A percentile compares a stretch with the other conserved stretches of the same genome.
Evolutionary conservation across 2,329 filamentous ascomycete species (phyloP).

Genomic region (Calonectria pseudoreteaudii): DNA sequence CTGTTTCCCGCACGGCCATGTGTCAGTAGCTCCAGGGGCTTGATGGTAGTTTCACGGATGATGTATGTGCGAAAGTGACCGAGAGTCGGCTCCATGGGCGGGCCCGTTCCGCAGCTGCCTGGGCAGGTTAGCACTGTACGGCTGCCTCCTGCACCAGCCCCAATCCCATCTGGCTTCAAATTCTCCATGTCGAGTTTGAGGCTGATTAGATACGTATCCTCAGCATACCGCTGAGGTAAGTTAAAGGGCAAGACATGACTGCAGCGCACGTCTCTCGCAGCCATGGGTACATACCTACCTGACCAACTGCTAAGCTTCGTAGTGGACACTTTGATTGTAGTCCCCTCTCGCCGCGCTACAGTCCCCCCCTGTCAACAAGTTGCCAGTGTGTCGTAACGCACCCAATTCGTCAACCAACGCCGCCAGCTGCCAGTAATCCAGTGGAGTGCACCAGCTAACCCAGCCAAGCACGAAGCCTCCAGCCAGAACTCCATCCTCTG

Average conservation of each 20-base stretch:
- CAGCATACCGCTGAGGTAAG: neutral
- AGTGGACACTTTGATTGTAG: slow-evolving; percentile 15
- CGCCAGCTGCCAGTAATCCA: slow-evolving; percentile 13
- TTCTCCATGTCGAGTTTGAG: slow-evolving; percentile 10
- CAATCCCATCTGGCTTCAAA: neutral
- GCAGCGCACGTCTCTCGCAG: neutral
- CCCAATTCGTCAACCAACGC: slow-evolving; percentile 5
- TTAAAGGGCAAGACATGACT: neutral
- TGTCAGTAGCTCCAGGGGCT: neutral
- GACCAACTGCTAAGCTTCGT: neutral
- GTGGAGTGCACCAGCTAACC: slow-evolving; percentile 29
- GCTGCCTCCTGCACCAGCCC: slow-evolving; percentile 22
- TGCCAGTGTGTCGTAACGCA: slow-evolving; percentile 23
- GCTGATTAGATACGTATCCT: slow-evolving; percentile 21
- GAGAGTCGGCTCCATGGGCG: neutral
- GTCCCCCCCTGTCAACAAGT: slow-evolving; percentile 8
- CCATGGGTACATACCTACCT: neutral
- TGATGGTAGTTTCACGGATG: neutral
- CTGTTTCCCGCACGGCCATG: slow-evolving; percentile 12
- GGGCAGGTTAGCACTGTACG: slow-evolving; percentile 33
- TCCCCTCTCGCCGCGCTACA: neutral
- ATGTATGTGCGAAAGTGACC: neutral
- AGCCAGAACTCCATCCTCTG: slow-evolving; percentile 32
- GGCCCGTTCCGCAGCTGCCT: neutral
- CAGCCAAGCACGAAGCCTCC: slow-evolving; percentile 17